Percentiles rank a stretch among this genome's conserved stretches.
phyloP scores from a whole-genome alignment of 176 grass and related monocot genomes.

The Miscanthus lutarioriparius region DNA sequence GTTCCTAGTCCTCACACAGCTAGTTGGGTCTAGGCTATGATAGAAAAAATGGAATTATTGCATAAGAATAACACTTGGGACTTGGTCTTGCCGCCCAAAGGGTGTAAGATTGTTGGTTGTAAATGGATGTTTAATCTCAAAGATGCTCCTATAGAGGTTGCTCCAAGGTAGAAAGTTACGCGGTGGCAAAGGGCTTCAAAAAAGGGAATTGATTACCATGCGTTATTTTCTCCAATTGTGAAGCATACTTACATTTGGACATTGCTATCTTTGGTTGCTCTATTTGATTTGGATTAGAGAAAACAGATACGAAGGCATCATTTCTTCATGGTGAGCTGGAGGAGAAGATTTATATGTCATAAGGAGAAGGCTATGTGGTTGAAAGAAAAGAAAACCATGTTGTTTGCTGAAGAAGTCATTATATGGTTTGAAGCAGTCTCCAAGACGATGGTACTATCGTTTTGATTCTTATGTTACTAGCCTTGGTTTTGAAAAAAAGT shows the following conservation, averaged over 20 bases:
- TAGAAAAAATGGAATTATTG: conserved; percentile 17
- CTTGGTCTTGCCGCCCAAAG: background rate
- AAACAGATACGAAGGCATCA: too few species aligned
- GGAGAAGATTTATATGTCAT: too few species aligned
- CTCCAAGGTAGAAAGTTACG: conserved; percentile 5
- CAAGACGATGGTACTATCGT: background rate
- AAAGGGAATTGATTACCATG: background rate
- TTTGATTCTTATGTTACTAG: background rate
- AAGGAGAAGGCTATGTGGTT: too few species aligned
- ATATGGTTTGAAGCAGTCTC: background rate
- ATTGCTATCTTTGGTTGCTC: too few species aligned
- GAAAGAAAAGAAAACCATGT: too few species aligned
- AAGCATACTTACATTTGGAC: background rate
- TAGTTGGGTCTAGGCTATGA: conserved; percentile 2
- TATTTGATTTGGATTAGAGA: too few species aligned
- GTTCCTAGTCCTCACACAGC: background rate
- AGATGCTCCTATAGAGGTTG: background rate
- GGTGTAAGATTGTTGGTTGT: conserved; percentile 24
- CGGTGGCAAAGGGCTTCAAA: conserved; percentile 3
- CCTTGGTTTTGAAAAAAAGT: too few species aligned
- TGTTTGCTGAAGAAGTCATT: background rate
- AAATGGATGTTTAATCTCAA: conserved; percentile 29
- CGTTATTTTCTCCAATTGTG: background rate
- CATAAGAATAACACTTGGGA: conserved; percentile 26
- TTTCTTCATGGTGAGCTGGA: too few species aligned